A percentile compares a stretch with the other conserved stretches of the same genome.
Evolutionary conservation across 2,329 filamentous ascomycete species (phyloP).

Genomic region (Mycocentrospora acerina): DNA sequence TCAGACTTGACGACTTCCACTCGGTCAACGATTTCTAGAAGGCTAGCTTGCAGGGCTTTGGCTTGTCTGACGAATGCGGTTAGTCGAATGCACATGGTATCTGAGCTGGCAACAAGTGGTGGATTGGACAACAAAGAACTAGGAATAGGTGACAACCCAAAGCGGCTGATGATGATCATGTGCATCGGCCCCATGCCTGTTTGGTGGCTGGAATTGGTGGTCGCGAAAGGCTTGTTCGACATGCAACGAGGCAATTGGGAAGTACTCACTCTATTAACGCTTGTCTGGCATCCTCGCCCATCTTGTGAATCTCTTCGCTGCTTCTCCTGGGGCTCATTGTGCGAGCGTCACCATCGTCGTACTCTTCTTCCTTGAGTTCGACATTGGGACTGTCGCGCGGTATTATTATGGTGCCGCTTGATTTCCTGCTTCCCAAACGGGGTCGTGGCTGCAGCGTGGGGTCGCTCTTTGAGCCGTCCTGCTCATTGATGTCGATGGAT

Average conservation of each 20-base stretch:
- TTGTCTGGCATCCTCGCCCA: slow-evolving; percentile 77
- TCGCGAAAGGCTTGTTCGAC: background rate
- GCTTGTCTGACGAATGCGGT: slow-evolving; percentile 67
- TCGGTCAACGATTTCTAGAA: slow-evolving; percentile 85
- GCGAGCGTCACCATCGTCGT: slow-evolving; percentile 83
- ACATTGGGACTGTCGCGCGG: slow-evolving; percentile 73
- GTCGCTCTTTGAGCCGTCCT: slow-evolving; percentile 44
- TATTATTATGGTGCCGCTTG: slow-evolving; percentile 80
- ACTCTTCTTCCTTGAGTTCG: slow-evolving; percentile 71
- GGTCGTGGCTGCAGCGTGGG: slow-evolving; percentile 59
- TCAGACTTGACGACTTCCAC: slow-evolving; percentile 94
- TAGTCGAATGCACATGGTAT: slow-evolving; percentile 9
- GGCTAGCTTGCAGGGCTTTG: slow-evolving; percentile 81
- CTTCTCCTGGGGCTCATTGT: slow-evolving; percentile 93
- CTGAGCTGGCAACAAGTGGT: no score
- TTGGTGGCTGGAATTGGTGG: no score
- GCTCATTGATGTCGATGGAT: slow-evolving; percentile 43
- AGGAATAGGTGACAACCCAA: slow-evolving; percentile 2
- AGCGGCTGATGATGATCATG: no score
- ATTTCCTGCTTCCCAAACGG: slow-evolving; percentile 70
- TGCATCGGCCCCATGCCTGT: no score
- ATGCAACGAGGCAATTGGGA: slow-evolving; percentile 1
- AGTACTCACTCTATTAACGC: slow-evolving; percentile 60
- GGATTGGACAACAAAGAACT: no score
- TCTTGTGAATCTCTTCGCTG: slow-evolving; percentile 83